Percentiles rank a stretch among this genome's conserved stretches.
Conservation (phyloP, 2,329 filamentous ascomycete species). For the Thermothelomyces thermophilus region DNA sequence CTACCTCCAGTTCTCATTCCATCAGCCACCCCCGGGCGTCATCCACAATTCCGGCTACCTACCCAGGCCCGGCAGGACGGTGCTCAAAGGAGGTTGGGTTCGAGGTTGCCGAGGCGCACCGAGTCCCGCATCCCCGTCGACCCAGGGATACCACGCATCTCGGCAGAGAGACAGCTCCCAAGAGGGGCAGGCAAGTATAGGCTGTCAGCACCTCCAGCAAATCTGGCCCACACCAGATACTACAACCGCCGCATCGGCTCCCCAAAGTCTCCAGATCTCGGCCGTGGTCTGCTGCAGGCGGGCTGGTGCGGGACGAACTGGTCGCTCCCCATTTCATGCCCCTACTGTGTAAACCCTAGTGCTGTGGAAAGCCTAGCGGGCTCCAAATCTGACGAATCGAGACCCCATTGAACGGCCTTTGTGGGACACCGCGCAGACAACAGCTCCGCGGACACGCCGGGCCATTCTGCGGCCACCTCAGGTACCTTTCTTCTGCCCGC, state of each 20-base stretch:
- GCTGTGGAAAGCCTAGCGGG: slow-evolving; percentile 24
- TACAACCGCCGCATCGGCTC: slow-evolving; percentile 6
- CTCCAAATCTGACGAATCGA: slow-evolving; percentile 28
- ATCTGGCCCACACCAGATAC: slow-evolving; percentile 25
- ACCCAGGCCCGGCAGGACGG: slow-evolving; percentile 8
- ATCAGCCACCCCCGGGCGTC: background rate
- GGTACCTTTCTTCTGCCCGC: slow-evolving; percentile 16
- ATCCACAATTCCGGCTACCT: background rate
- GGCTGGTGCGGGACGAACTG: slow-evolving; percentile 30
- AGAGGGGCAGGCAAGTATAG: slow-evolving; percentile 16
- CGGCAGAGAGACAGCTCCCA: slow-evolving; percentile 3
- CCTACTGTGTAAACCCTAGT: slow-evolving; percentile 26
- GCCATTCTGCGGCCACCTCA: slow-evolving; percentile 25
- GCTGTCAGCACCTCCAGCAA: slow-evolving; percentile 26
- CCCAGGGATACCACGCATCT: slow-evolving; percentile 9
- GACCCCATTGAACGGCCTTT: slow-evolving; percentile 27
- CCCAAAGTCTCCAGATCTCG: slow-evolving; percentile 29
- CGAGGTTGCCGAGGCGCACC: slow-evolving; percentile 14
- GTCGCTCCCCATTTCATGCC: slow-evolving; percentile 15
- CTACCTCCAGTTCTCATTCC: background rate
- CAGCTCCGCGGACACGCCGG: slow-evolving; percentile 19
- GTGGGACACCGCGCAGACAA: slow-evolving; percentile 24
- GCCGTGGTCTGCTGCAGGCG: slow-evolving; percentile 30
- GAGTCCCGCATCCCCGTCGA: slow-evolving; percentile 9
- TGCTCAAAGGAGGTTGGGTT: slow-evolving; percentile 6